Evolutionary conservation across 768 basidiomycete species (phyloP).

Genomic region (Leccinum variicolor): DNA sequence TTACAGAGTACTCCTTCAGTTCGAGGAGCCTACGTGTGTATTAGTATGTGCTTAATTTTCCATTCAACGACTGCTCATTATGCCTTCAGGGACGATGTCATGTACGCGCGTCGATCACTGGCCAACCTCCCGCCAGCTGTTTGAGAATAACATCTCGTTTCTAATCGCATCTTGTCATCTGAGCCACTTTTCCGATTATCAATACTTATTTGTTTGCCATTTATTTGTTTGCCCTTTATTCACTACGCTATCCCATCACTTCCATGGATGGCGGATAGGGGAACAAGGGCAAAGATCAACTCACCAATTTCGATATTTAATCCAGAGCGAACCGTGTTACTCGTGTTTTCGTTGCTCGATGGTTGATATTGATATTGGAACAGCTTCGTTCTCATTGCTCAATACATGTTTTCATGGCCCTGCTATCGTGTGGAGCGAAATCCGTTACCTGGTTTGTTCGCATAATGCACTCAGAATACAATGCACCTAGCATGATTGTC

Average conservation of each 20-base stretch:
- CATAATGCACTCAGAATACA: no score
- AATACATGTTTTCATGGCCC: neutral
- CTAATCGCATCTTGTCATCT: neutral
- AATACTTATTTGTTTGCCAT: constrained; percentile 38
- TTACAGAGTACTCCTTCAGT: no score
- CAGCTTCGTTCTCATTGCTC: constrained; percentile 10
- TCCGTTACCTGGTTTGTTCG: neutral
- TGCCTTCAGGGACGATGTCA: no score
- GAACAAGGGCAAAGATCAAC: constrained; percentile 75
- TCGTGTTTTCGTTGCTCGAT: constrained; percentile 14
- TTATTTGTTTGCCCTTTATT: constrained; percentile 53
- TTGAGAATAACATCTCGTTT: no score
- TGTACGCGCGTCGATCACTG: no score
- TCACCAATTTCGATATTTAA: constrained; percentile 9
- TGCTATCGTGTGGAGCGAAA: neutral
- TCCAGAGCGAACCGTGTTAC: constrained; percentile 15
- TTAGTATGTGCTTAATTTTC: no score
- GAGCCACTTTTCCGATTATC: no score
- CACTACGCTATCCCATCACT: constrained; percentile 61
- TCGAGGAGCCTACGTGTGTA: no score
- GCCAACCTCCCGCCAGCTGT: no score
- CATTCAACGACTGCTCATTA: no score
- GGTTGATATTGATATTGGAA: constrained; percentile 22
- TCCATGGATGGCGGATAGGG: constrained; percentile 66
- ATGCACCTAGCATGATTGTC: no score